Percentiles rank a stretch among this genome's conserved stretches.
phyloP scores from a whole-genome alignment of 1,139 yeast genomes.

The Entelexis paramagnoliae region DNA sequence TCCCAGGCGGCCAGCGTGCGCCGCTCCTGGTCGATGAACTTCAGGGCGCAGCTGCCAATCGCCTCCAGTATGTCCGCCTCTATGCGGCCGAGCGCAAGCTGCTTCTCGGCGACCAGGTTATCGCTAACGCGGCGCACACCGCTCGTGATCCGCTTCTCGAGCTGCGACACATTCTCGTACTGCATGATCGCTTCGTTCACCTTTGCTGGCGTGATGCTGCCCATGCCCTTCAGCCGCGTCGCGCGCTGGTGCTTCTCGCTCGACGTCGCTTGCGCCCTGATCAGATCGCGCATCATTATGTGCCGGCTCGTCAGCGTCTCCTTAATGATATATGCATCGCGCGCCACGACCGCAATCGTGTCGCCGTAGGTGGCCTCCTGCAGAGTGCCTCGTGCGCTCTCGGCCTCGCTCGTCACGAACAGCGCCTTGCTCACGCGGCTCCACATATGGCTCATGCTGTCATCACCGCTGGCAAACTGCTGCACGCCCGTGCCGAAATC shows the following conservation, averaged over 20 bases:
- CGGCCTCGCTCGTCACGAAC: conserved; percentile 63
- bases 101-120: conserved; percentile 69
- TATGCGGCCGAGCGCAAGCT: conserved; percentile 46
- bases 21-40: conserved; percentile 77
- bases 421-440: conserved; percentile 60
- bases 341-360: conserved; percentile 51
- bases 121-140: conserved; percentile 76
- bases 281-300: conserved; percentile 75
- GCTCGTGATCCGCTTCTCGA: conserved; percentile 61
- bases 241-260: conserved; percentile 63
- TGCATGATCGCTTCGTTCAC: conserved; percentile 83
- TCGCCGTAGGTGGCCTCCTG: conserved; percentile 74
- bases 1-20: conserved; percentile 69
- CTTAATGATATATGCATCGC: conserved; percentile 78
- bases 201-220: conserved; percentile 72
- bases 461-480: conserved; percentile 3
- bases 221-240: conserved; percentile 58
- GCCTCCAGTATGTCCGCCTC: conserved; percentile 46
- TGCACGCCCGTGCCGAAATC: conserved; percentile 14
- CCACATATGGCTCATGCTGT: conserved; percentile 44
- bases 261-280: conserved; percentile 68
- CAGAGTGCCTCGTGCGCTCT: conserved; percentile 59
- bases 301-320: conserved; percentile 91
- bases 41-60: conserved; percentile 53
- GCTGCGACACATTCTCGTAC: conserved; percentile 67